Evolutionary conservation across 805 yeast species (phyloP), one percentile per base, ranked within the genome.

Genomic region (Isabelozyma rhagii): DNA sequence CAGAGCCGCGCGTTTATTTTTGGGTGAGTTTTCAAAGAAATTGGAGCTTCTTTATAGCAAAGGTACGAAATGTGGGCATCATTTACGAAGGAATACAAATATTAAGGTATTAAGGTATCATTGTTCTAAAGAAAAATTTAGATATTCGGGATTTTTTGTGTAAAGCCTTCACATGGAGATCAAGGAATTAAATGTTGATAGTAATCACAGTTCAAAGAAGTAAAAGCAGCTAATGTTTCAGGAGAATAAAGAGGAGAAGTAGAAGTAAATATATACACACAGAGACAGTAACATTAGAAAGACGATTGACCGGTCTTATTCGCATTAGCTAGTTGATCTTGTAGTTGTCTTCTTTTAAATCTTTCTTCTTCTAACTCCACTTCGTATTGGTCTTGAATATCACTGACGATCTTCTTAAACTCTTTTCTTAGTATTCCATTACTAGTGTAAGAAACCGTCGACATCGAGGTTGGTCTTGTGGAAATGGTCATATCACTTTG

Each of bases 341-440:
- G 59, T 36, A 83, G 61, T 51, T 79, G 71, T 39, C 72, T 64
- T 54, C 83, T 72, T 53, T 75, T 74, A n/a, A 73, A 65, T 41
- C 81, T 73, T 63, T 85, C 89, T 54, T 77, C 75, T 38, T 74
- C 71, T 43, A 87, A 63, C 53, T 85, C 87, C 9, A 69, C 59
- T 55, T 84, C 89, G 57, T 84, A 82, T 49, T 75, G 81, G 43
- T 76, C 79, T 53, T 84, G 88, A 50, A 85, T 79, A 39, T 82
- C 83, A 18, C 75, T 68, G 4, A 86, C 82, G 45, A 85, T 68
- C 56, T 81, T 84, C 64, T 81, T 85, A 68, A 86, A 87, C 63
- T 87, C 91, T 53, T 80, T 75, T 49, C 89, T 72, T 64, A 87
- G 68, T 3, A 85, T 82, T 0, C 84, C 78, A 39, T 80, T 80